These are phyloP conservation scores for Monilinia vaccinii-corymbosi DNA, from an alignment of 2,329 filamentous ascomycete species.

Conservation along the genomic window DNA sequence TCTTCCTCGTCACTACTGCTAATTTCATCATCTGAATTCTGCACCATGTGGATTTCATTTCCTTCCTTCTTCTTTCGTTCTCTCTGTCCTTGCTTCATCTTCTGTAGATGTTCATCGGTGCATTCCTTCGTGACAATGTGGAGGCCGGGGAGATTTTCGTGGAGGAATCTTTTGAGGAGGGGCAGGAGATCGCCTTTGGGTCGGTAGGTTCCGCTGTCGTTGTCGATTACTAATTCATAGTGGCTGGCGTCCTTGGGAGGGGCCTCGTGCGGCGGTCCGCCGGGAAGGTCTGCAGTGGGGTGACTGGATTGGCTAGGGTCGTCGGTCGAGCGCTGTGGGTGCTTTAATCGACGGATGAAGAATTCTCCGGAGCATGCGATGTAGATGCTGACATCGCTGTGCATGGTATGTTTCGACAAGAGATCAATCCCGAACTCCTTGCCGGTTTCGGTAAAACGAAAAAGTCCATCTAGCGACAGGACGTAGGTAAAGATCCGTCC, in stretches of 20 bases:
- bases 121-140: conserved; percentile 68
- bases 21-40: conserved; percentile 37
- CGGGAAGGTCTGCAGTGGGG: conserved; percentile 38
- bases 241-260: conserved; percentile 41
- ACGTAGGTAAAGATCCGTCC: conserved; percentile 88
- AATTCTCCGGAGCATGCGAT: conserved; percentile 92
- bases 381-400: conserved; percentile 84
- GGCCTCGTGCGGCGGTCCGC: conserved; percentile 36
- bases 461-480: conserved; percentile 73
- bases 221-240: conserved; percentile 90
- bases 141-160: conserved; percentile 66
- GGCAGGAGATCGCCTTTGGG: conserved; percentile 73
- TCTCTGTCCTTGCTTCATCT: conserved; percentile 69
- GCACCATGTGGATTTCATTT: conserved; percentile 42
- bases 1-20: conserved; percentile 31
- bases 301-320: conserved; percentile 41
- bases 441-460: conserved; percentile 90
- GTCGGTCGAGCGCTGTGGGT: conserved; percentile 38
- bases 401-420: conserved; percentile 93
- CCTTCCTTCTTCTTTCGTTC: conserved; percentile 62
- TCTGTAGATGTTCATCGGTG: conserved; percentile 62
- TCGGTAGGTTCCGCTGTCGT: conserved; percentile 88
- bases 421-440: conserved; percentile 93
- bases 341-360: conserved; percentile 65
- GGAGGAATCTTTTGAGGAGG: conserved; percentile 59